A percentile compares a stretch with the other conserved stretches of the same genome.
Conservation (phyloP, 768 basidiomycete species). For the Stropharia rugosoannulata region DNA sequence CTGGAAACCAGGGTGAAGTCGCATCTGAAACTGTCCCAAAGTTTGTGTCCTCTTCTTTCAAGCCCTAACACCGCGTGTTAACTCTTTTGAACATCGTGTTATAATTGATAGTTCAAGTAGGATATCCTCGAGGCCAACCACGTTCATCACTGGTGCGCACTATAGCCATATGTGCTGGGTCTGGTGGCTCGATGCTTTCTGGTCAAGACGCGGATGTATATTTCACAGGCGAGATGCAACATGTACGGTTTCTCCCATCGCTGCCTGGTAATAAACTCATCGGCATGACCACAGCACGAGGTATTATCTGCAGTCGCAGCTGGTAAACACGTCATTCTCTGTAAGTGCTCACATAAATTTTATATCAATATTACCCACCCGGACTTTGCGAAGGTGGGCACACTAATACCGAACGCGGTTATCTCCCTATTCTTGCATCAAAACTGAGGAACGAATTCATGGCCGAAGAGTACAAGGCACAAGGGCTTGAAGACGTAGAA, state of each 20-base stretch:
- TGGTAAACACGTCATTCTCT: slow-evolving; percentile 81
- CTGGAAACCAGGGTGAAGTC: slow-evolving; percentile 70
- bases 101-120: slow-evolving; percentile 61
- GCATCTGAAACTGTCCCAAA: slow-evolving; percentile 46
- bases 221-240: slow-evolving; percentile 91
- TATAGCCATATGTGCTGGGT: slow-evolving; percentile 91
- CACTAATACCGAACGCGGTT: slow-evolving; percentile 94
- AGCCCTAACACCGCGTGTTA: slow-evolving; percentile 13
- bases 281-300: slow-evolving; percentile 62
- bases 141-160: slow-evolving; percentile 43
- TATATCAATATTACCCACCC: slow-evolving; percentile 25
- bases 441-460: slow-evolving; percentile 57
- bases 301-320: slow-evolving; percentile 77
- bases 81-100: slow-evolving; percentile 10
- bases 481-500: slow-evolving; percentile 44
- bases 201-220: slow-evolving; percentile 81
- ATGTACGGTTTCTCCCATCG: slow-evolving; percentile 49
- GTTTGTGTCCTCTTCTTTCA: slow-evolving; percentile 25
- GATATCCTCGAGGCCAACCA: slow-evolving; percentile 36
- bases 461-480: slow-evolving; percentile 27
- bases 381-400: slow-evolving; percentile 65
- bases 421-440: slow-evolving; percentile 71
- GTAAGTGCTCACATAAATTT: slow-evolving; percentile 46
- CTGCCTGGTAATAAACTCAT: slow-evolving; percentile 19
- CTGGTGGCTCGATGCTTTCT: slow-evolving; percentile 75